Conservation (phyloP, 2,329 filamentous ascomycete genomes). For the Neurospora crassa region DNA sequence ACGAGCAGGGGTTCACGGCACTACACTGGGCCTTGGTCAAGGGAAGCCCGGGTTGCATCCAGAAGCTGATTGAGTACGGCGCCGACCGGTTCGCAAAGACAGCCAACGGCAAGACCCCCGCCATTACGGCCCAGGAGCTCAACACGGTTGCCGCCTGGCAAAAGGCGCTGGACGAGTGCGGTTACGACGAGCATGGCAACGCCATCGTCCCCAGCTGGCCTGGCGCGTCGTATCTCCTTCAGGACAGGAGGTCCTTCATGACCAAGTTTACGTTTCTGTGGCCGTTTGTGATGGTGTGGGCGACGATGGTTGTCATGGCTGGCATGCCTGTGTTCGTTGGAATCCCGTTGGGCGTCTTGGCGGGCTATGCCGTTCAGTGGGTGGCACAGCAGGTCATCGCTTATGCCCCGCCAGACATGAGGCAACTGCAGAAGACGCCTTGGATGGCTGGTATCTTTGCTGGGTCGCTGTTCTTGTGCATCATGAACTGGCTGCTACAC, state of each 20-base stretch:
- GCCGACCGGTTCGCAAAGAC: conserved; percentile 89
- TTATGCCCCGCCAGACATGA: conserved; percentile 81
- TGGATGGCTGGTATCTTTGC: conserved; percentile 93
- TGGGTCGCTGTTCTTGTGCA: conserved; percentile 72
- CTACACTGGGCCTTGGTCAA: conserved; percentile 96
- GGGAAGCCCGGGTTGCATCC: conserved; percentile 77
- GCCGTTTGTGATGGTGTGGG: conserved; percentile 70
- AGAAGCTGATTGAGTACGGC: conserved; percentile 93
- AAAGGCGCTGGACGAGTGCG: conserved; percentile 71
- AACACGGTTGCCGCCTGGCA: conserved; percentile 78
- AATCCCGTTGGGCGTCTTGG: conserved; percentile 58
- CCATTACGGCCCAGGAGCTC: conserved; percentile 79
- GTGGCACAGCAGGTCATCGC: conserved; percentile 66
- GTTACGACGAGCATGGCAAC: conserved; percentile 72
- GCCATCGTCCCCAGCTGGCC: conserved; percentile 62
- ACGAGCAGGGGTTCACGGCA: conserved; percentile 89
- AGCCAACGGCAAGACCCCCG: conserved; percentile 80
- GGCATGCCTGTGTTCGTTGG: conserved; percentile 65
- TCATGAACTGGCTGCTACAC: conserved; percentile 62
- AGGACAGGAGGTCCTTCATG: conserved; percentile 70
- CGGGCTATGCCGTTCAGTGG: conserved; percentile 66
- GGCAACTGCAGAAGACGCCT: conserved; percentile 82
- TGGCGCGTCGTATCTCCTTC: conserved; percentile 59
- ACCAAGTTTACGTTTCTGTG: conserved; percentile 82
- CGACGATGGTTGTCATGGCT: conserved; percentile 62